Conservation (phyloP, 495 filamentous ascomycete genomes). For the Neurospora sp. region DNA sequence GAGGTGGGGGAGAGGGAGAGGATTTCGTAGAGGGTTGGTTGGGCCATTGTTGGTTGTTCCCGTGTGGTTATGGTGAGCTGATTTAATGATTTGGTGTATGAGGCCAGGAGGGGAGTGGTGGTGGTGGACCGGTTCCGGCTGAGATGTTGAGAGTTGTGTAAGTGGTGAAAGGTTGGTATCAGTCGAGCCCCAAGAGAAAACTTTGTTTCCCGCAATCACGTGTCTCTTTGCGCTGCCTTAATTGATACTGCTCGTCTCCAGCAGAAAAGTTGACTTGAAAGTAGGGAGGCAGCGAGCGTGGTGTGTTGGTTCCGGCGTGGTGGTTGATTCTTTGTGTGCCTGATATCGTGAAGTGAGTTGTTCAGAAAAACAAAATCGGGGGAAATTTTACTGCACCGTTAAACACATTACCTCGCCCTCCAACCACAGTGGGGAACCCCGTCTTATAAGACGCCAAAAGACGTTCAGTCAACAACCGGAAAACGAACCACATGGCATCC, state of each 20-base stretch:
- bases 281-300: not conserved
- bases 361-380: not conserved
- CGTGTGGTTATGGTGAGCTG: not conserved
- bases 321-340: not conserved
- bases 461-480: not conserved
- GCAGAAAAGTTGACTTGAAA: not conserved
- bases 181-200: not conserved
- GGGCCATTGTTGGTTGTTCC: not conserved
- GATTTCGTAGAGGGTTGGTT: constrained; percentile 35
- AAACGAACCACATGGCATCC: not conserved
- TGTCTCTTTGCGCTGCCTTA: not conserved
- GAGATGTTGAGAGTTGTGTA: not conserved
- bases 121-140: not conserved
- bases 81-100: not conserved
- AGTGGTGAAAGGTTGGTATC: not conserved
- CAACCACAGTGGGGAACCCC: not conserved
- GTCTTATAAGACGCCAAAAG: not conserved
- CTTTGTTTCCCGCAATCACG: not conserved
- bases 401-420: not conserved
- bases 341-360: not conserved
- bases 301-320: not conserved
- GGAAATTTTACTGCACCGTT: not conserved
- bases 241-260: not conserved
- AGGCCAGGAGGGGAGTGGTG: not conserved
- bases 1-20: constrained; percentile 26